Conservation (phyloP, 2,329 filamentous ascomycete species). For the Talaromyces pinophilus region DNA sequence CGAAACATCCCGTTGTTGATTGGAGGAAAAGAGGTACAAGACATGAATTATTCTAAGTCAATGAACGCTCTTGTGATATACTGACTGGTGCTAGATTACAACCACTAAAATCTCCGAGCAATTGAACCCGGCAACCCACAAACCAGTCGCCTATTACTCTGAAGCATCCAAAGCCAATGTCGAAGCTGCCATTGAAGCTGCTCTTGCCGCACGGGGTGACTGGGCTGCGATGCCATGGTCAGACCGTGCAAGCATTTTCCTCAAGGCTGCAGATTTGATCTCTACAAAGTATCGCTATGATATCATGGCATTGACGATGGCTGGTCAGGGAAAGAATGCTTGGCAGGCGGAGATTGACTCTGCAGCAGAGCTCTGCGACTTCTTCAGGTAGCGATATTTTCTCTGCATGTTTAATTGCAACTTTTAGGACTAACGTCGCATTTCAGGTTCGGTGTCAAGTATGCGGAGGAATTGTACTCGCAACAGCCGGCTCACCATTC, state of each 20-base stretch:
- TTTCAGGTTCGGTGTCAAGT: slow-evolving; percentile 78
- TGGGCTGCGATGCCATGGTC: slow-evolving; percentile 89
- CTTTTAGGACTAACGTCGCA: background rate
- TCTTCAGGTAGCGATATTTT: slow-evolving; percentile 62
- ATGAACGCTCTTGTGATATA: background rate
- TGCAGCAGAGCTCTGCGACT: slow-evolving; percentile 88
- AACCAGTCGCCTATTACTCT: slow-evolving; percentile 78
- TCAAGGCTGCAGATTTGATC: slow-evolving; percentile 92
- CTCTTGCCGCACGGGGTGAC: slow-evolving; percentile 77
- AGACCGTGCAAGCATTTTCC: slow-evolving; percentile 87
- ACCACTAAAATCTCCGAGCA: slow-evolving; percentile 56
- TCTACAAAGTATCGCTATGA: slow-evolving; percentile 93
- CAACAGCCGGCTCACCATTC: slow-evolving; percentile 84
- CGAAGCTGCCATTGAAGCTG: slow-evolving; percentile 75
- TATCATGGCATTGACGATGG: slow-evolving; percentile 92
- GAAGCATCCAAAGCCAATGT: slow-evolving; percentile 77
- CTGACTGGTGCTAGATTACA: slow-evolving; percentile 31
- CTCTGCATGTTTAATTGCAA: background rate
- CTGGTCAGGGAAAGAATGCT: slow-evolving; percentile 96
- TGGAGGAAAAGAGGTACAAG: slow-evolving; percentile 70
- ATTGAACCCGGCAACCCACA: slow-evolving; percentile 79
- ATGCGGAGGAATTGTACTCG: slow-evolving; percentile 85
- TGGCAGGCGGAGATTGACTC: slow-evolving; percentile 99
- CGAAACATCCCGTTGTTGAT: slow-evolving; percentile 81
- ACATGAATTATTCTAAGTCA: no score